Base-by-base conservation (phyloP, 768 basidiomycete genomes). In the Psilocybe subaeruginosa region DNA sequence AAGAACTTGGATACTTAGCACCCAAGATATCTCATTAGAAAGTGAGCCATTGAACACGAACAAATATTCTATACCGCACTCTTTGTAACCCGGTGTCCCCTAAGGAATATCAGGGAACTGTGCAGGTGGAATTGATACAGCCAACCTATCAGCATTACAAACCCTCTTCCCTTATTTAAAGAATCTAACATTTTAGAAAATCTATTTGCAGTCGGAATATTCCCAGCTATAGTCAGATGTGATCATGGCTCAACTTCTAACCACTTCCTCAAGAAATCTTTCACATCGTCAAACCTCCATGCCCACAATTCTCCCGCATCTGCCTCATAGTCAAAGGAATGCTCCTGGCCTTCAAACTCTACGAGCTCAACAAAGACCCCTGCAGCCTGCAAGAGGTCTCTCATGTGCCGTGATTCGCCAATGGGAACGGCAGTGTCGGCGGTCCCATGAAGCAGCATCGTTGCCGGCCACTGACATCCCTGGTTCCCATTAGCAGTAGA, bases 271-370 rank as follows among this genome's bases (percentile, higher is more conserved):
- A 77, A 75, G 73, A 73, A 85, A n/a, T 65, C 68, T n/a, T 66
- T 69, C 17, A 77, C 73, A 29, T 62, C 62, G 64, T 80, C 78
- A 68, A 78, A 81, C 27, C 66, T 67, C 19, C 48, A 59, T 41
- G 47, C 54, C 47, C 51, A 63, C 8, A 54, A 31, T 31, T 73
- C 75, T 61, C 85, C 84, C 4, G 81, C 82, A 19, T 69, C 69
- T 14, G 74, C 69, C 31, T 70, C 76, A 64, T 82, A 84, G 67
- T 88, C 87, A 62, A 87, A 88, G 0, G 81, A 80, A 65, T 88
- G 87, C 54, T 86, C 83, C 61, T 72, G 69, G 8, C 76, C 82
- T 4, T 78, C 74, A 16, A 82, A 68, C 14, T 78, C 72, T 17
- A 73, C 63, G 3, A 84, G 60, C 43, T 72, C 66, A 3, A 74